phyloP scores from a whole-genome alignment of 805 yeast genomes.

The Saccharomycopsis sp. region DNA sequence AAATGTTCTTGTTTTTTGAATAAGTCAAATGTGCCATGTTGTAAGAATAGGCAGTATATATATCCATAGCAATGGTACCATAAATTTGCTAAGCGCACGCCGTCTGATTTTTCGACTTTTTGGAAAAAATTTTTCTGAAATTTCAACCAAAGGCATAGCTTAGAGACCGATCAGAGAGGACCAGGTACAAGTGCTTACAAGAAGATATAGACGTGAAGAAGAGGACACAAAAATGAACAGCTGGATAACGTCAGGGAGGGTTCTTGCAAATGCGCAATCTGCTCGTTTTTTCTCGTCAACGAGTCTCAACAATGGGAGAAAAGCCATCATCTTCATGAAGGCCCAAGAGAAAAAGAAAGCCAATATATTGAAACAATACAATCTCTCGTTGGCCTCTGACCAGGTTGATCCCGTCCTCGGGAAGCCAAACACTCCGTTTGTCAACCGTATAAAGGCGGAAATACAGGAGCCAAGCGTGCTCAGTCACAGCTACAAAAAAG shows the following conservation, averaged over 20 bases:
- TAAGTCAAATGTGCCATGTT: no score
- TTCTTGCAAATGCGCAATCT: not conserved
- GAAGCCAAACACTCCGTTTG: constrained; percentile 54
- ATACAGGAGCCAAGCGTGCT: constrained; percentile 59
- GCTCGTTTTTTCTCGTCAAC: constrained; percentile 15
- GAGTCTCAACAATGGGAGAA: constrained; percentile 21
- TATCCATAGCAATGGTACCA: no score
- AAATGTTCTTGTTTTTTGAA: no score
- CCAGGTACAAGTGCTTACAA: no score
- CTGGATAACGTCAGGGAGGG: not conserved
- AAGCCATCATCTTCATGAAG: constrained; percentile 29
- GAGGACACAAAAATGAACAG: not conserved
- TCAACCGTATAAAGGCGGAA: constrained; percentile 59
- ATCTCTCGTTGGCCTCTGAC: constrained; percentile 27
- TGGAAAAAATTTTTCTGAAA: no score
- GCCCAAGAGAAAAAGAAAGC: constrained; percentile 30
- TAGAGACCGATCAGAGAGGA: no score
- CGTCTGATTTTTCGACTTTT: no score
- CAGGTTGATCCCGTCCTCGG: constrained; percentile 85
- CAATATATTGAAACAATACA: constrained; percentile 31
- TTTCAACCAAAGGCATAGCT: no score
- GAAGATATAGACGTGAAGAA: no score
- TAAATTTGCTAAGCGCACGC: no score
- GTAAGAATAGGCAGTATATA: no score
- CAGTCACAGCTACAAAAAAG: constrained; percentile 49